phyloP scores from a whole-genome alignment of 257 asterid genomes.

The Solanum microdontum region DNA sequence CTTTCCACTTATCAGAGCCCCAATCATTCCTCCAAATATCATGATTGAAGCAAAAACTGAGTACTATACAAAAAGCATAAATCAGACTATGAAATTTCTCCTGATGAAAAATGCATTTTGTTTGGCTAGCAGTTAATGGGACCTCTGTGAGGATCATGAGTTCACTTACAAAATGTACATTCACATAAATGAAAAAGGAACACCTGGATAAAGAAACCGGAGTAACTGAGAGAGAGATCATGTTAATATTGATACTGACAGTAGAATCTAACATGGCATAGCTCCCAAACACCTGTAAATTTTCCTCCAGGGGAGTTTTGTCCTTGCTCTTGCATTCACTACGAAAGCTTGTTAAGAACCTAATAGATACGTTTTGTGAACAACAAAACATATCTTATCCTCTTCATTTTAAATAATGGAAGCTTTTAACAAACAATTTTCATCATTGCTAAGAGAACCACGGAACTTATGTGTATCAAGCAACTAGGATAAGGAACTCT shows the following conservation, averaged over 20 bases:
- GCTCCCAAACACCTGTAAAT: background rate
- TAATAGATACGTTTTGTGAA: background rate
- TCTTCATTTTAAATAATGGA: background rate
- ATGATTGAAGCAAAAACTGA: conserved; percentile 15
- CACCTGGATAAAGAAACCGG: background rate
- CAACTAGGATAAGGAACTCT: background rate
- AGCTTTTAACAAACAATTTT: background rate
- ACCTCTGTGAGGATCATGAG: background rate
- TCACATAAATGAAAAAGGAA: background rate
- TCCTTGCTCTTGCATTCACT: background rate
- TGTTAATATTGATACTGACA: background rate
- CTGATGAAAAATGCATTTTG: background rate
- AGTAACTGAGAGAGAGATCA: background rate
- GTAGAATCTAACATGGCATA: background rate
- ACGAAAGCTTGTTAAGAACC: background rate
- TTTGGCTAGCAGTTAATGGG: background rate
- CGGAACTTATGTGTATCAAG: background rate
- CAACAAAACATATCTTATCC: background rate
- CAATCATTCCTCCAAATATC: conserved; percentile 19
- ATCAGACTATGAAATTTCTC: background rate
- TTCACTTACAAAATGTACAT: background rate
- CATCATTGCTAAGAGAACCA: background rate
- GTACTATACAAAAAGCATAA: conserved; percentile 2
- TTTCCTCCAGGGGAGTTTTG: background rate
- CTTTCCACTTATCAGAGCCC: conserved; percentile 16